Evolutionary conservation across 768 basidiomycete species (phyloP), one percentile per base, ranked within the genome.

Genomic region (Brasilioporus rufonigricans): DNA sequence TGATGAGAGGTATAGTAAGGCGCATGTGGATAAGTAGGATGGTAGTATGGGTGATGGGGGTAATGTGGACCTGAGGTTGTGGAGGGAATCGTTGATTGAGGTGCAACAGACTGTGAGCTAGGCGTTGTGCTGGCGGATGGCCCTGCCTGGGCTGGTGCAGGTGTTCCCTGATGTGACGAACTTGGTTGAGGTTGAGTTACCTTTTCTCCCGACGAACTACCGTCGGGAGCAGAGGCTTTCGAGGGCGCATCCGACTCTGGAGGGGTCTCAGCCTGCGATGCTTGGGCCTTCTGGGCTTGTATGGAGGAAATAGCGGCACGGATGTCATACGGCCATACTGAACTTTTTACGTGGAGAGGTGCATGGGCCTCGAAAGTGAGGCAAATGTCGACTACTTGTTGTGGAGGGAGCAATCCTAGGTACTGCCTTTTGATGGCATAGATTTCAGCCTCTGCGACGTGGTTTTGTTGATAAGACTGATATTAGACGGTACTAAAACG

Each of bases 331-430:
- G 89, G 89, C 89, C 89, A 91, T 69, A 91, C 72, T n/a, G 82
- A 73, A 52, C 75, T 76, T 69, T 81, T 85, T 49, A 87, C 66
- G 57, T 85, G 84, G 36, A 78, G 73, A 13, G 87, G 83, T 14
- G 84, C 83, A 74, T 90, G 80, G 10, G 82, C 67, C 62, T 91
- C 86, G 62, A 88, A 84, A 35, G 79, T 77, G 56, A 91, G 76
- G 66, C 87, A 91, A 63, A 91, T 83, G 61, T 90, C 89, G 65
- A 91, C 88, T 65, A 91, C 79, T 71, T 91, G 87, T 43, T 80
- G 77, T 21, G 79, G 81, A 23, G 84, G 79, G 9, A 92, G 77
- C 21, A 89, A 77, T 23, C 78, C 76, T 40, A 92, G 76, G 73
- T 91, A 92, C 57, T 81, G 80, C 59, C 82, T 80, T 68, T 89